phyloP scores from a whole-genome alignment of 2,329 filamentous ascomycete genomes.

The Neonectria sp. region DNA sequence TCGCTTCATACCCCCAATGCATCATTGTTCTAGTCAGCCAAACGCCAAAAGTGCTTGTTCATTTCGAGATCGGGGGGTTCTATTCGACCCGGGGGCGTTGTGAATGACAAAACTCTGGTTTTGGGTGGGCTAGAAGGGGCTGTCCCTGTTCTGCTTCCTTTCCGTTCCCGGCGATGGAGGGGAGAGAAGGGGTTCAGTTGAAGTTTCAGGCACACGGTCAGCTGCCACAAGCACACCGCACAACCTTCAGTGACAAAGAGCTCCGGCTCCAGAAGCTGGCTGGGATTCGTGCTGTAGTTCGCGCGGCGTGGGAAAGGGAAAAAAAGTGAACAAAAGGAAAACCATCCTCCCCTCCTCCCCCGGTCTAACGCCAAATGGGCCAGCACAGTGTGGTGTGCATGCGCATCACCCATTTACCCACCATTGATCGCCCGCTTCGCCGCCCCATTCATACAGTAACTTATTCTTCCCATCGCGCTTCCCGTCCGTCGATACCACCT shows the following conservation, averaged over 20 bases:
- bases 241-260: no score
- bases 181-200: no score
- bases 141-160: not conserved
- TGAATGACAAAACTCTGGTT: not conserved
- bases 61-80: not conserved
- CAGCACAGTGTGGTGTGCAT: not conserved
- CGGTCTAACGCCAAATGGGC: constrained; percentile 1
- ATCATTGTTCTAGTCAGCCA: no score
- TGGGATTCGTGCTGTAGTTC: not conserved
- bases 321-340: not conserved
- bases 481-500: not conserved
- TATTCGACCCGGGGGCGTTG: not conserved
- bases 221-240: no score
- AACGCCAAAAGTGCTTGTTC: not conserved
- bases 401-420: not conserved
- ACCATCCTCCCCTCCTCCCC: not conserved
- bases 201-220: no score
- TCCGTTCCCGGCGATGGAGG: not conserved
- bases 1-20: not conserved
- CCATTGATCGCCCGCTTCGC: not conserved
- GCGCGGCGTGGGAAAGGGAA: not conserved
- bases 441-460: not conserved
- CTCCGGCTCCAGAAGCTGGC: no score
- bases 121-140: not conserved
- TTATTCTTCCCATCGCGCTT: not conserved